Evolutionary conservation across 2,329 filamentous ascomycete species (phyloP).

Genomic region (Lachnellula subtilissima): DNA sequence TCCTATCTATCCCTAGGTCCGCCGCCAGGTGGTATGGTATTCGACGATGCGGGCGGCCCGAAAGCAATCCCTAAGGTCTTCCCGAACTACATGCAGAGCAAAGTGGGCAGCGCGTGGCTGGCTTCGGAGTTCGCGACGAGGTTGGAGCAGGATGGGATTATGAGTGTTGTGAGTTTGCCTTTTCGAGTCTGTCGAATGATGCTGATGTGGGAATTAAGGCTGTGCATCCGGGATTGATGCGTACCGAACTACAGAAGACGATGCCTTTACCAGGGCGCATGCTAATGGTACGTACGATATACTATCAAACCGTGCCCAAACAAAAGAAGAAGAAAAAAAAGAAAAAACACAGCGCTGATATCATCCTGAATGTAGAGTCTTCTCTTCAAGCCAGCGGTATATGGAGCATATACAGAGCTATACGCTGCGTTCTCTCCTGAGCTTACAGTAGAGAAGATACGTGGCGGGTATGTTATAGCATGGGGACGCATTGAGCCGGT

Average conservation of each 20-base stretch:
- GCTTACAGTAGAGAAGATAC: constrained; percentile 26
- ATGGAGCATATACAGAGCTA: constrained; percentile 35
- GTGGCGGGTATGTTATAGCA: constrained; percentile 38
- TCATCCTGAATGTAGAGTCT: constrained; percentile 6
- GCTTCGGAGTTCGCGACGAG: constrained; percentile 28
- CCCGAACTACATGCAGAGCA: constrained; percentile 34
- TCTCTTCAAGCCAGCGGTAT: constrained; percentile 29
- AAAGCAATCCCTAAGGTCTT: constrained; percentile 16
- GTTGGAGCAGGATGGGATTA: constrained; percentile 29
- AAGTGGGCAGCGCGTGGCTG: constrained; percentile 32
- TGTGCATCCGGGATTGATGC: constrained; percentile 39
- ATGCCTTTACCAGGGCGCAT: constrained; percentile 5
- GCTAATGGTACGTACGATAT: constrained; percentile 15
- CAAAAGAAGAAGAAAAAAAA: not conserved
- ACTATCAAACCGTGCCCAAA: not conserved
- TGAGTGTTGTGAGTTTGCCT: constrained; percentile 29
- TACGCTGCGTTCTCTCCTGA: constrained; percentile 33
- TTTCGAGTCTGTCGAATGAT: not conserved
- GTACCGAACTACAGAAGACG: constrained; percentile 34
- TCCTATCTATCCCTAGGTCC: constrained; percentile 12
- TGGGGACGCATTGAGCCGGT: constrained; percentile 35
- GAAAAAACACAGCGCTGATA: not conserved
- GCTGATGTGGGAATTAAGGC: constrained; percentile 4
- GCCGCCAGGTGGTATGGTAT: constrained; percentile 15
- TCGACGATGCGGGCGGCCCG: constrained; percentile 23